Base-by-base conservation (phyloP, 345 rosid genomes). In the Linum tenue region DNA sequence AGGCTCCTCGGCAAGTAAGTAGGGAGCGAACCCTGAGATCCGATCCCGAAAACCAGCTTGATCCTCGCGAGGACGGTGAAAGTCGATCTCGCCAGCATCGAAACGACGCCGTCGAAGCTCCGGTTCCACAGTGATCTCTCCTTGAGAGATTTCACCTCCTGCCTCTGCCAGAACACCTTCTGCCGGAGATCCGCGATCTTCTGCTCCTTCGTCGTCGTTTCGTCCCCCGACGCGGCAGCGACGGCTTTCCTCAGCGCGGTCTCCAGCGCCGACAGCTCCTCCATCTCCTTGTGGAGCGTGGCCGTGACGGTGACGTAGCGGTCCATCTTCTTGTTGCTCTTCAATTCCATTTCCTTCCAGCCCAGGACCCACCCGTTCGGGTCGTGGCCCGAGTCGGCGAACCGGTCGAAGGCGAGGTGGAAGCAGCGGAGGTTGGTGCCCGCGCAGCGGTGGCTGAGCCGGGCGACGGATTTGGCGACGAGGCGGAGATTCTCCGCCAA, bases 51-150 rank as follows among this genome's bases (percentile, higher is more conserved):
- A 40, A 89, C 94, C 2, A 84, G 70, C 75, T 87, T 89, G 70
- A 82, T 79, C 73, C 96, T 79, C 0, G 85, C 90, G 56, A 95
- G 74, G 65, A 80, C 66, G 0, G 98, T 91, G 83, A 95, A 95
- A 62, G 79, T 68, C 2, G 84, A 83, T 72, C 81, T 80, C 0
- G 68, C 88, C 11, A 95, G 87, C 56, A 86, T 75, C n/a, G 76
- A 64, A 51, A 82, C 82, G 6, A 77, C 84, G 0, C 77, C 71
- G 69, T 91, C 98, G 69, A 85, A 95, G 82, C 86, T 86, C 75
- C 86, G 84, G 70, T 67, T 82, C 97, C 99, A 95, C 0, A 91
- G 64, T 51, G 99, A 91, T 82, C 88, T 82, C 37, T 87, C 98
- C 77, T 82, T 86, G 0, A 95, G 57, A 72, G 73, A 79, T 85